These are phyloP conservation scores for Beauveria sp. DNA, from an alignment of 2,329 filamentous ascomycete species.

Conservation along the genomic window DNA sequence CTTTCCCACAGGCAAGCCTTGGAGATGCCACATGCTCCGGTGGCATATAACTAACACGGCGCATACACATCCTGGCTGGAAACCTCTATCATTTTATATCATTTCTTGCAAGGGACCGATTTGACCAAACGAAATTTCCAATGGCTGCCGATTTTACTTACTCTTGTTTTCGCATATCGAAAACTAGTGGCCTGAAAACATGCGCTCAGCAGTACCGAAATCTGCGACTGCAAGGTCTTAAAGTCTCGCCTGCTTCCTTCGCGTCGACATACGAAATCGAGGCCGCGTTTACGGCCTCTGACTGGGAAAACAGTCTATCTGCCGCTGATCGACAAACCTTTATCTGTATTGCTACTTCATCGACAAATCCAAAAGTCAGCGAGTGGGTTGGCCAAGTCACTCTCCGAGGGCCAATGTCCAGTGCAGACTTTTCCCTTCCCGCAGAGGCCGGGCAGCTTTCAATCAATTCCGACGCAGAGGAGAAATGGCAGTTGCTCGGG, in stretches of 20 bases:
- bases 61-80: no score
- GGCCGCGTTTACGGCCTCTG: neutral
- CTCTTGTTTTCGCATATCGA: neutral
- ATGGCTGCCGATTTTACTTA: neutral
- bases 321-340: neutral
- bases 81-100: no score
- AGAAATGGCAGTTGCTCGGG: slow-evolving; percentile 15
- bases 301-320: neutral
- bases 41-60: no score
- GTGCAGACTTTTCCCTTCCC: neutral
- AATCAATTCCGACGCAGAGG: neutral
- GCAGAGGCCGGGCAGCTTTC: neutral
- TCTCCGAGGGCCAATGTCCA: slow-evolving; percentile 6
- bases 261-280: neutral
- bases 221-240: neutral
- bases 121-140: no score
- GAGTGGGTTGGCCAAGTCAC: slow-evolving; percentile 13
- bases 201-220: neutral
- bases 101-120: no score
- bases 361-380: neutral
- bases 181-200: neutral
- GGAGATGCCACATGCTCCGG: neutral
- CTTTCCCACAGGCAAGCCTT: no score
- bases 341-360: neutral
- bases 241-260: neutral